Evolutionary conservation across 2,329 filamentous ascomycete species (phyloP).

Genomic region (Fusarium euwallaceae): DNA sequence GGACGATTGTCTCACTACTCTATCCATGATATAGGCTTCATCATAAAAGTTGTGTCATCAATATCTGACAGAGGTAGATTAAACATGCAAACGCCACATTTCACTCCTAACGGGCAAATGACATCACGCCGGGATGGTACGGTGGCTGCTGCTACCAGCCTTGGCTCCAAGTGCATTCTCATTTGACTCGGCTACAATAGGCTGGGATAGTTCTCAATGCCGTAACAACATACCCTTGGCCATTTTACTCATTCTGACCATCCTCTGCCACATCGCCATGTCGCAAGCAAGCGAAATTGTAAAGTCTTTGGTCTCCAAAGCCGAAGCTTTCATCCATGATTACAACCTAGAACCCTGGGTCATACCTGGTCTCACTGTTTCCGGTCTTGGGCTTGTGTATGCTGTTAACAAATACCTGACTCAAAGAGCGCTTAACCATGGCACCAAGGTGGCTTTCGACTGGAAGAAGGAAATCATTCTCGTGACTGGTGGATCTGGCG

Average conservation of each 20-base stretch:
- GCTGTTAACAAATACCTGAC: background rate
- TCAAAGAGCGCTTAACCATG: conserved; percentile 51
- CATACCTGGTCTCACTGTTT: background rate
- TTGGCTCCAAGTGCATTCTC: fast-evolving
- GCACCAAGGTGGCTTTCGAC: conserved; percentile 58
- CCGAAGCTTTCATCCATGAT: background rate
- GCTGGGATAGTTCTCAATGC: background rate
- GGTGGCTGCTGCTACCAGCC: background rate
- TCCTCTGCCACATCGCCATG: background rate
- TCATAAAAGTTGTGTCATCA: background rate
- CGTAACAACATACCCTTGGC: background rate
- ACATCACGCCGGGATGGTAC: background rate
- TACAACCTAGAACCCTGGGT: background rate
- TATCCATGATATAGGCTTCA: background rate
- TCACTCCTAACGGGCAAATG: background rate
- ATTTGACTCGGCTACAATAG: background rate
- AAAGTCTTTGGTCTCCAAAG: background rate
- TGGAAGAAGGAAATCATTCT: conserved; percentile 70
- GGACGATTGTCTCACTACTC: no score
- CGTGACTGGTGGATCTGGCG: conserved; percentile 71
- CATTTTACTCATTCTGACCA: background rate
- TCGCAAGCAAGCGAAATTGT: background rate
- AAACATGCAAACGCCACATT: background rate
- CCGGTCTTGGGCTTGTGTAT: background rate
- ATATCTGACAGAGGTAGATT: background rate